Base-by-base conservation (phyloP, 352 stramenopile genomes). In the Globisporangium uncinulatum region DNA sequence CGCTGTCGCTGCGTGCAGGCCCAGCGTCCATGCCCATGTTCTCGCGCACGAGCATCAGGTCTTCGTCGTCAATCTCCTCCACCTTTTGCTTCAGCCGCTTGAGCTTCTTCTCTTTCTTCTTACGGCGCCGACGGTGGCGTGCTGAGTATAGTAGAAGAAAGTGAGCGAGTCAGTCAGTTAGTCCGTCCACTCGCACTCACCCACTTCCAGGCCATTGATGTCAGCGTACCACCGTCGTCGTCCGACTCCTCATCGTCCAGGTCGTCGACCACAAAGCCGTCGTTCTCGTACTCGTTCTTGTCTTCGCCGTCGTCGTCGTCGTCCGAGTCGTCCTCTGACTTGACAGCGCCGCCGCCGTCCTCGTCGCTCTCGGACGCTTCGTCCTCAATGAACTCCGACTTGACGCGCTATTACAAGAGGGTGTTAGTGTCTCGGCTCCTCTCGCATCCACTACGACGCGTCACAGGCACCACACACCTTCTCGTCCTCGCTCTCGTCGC, bases 251-350 rank as follows among this genome's bases (percentile, higher is more conserved):
- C 79, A 9, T 90, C 85, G 24, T 93, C 83, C 20, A 72, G 61
- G 29, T 95, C 86, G 31, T 89, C 86, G 31, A 96, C 86, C 15
- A 96, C 82, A 52, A 96, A 96, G 20, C 86, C 86, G 56, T 96
- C 86, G 53, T 89, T 88, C 56, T 94, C 85, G 64, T 96, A 96
- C 66, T 93, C 83, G 56, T 96, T 92, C 61, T 84, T 86, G 59
- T 90, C 86, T 61, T 91, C 86, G 15, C 73, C 80, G 3, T 94
- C 84, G 15, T 95, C 86, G 5, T 92, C 80, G 13, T 89, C 79
- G 20, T 89, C 77, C 4, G 81, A 79, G 19, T 90, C 76, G 56
- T 90, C 76, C 47, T 92, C 83, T 20, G 71, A 85, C 51, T 83
- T 71, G 19, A 59, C 66, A 32, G 67, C 75, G 36, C 34, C 34